These are phyloP conservation scores for Petunia hybrid DNA, from an alignment of 305 asterid genomes.

Conservation along the genomic window DNA sequence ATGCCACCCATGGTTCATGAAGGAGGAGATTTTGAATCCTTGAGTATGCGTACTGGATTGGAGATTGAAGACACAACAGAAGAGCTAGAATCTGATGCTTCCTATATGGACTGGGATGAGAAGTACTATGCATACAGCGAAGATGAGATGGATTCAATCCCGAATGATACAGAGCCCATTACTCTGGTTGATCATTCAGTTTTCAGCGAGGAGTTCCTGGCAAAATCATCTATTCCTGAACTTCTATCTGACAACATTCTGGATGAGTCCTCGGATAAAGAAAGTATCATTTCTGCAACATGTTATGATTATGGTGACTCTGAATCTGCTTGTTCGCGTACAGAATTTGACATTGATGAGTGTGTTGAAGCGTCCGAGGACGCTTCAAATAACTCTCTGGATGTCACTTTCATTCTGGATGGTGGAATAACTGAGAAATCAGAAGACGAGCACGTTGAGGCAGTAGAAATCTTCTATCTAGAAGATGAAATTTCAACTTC, in stretches of 20 bases:
- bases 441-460: constrained; percentile 31
- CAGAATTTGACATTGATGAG: constrained; percentile 29
- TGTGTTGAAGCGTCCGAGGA: constrained; percentile 32
- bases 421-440: constrained; percentile 32
- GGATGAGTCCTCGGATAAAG: constrained; percentile 50
- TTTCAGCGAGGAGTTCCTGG: neutral
- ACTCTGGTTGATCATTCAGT: neutral
- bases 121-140: constrained; percentile 16
- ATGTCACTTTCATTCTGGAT: constrained; percentile 10
- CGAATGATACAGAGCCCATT: neutral
- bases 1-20: constrained; percentile 27
- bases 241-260: constrained; percentile 39
- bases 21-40: constrained; percentile 28
- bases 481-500: constrained; percentile 36
- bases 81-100: constrained; percentile 44
- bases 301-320: constrained; percentile 42
- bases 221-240: constrained; percentile 38
- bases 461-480: constrained; percentile 14
- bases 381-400: constrained; percentile 25
- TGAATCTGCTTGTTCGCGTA: constrained; percentile 40
- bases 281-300: constrained; percentile 46
- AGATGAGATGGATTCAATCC: neutral
- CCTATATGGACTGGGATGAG: constrained; percentile 70
- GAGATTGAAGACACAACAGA: constrained; percentile 33
- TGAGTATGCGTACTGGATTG: constrained; percentile 31